Evolutionary conservation across 225 moss, liverwort and hornwort species (phyloP).

Genomic region (Neckera pumila): DNA sequence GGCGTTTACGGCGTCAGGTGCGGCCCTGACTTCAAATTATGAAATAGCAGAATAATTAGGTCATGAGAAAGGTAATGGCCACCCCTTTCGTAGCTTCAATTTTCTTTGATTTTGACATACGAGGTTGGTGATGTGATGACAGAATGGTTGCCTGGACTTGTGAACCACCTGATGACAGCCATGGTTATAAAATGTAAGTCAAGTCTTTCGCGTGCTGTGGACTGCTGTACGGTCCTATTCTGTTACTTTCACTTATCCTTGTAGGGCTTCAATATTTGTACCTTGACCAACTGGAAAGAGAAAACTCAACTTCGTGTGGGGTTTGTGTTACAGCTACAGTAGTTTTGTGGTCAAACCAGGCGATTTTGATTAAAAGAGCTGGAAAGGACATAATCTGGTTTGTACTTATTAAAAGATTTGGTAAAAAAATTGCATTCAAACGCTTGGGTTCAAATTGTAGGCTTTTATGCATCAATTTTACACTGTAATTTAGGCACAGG

Average conservation of each 20-base stretch:
- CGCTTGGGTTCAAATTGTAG: not conserved
- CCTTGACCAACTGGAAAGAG: not conserved
- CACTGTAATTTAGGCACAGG: not conserved
- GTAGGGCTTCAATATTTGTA: not conserved
- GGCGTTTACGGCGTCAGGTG: not conserved
- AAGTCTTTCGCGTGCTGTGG: not conserved
- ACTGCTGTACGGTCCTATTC: not conserved
- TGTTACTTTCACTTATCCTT: not conserved
- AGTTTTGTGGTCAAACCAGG: not conserved
- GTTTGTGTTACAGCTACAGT: not conserved
- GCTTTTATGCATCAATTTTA: not conserved
- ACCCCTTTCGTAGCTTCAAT: not conserved
- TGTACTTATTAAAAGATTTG: not conserved
- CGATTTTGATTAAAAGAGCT: not conserved
- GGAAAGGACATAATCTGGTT: not conserved
- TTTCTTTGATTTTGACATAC: not conserved
- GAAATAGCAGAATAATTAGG: not conserved
- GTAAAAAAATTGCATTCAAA: not conserved
- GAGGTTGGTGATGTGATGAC: not conserved
- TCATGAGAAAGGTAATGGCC: not conserved
- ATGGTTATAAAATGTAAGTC: not conserved
- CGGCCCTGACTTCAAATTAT: conserved; percentile 9
- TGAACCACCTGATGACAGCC: not conserved
- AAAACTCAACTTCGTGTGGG: not conserved
- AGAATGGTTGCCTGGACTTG: not conserved